Conservation (phyloP, 2,329 filamentous ascomycete genomes). For the Septoria linicola region DNA sequence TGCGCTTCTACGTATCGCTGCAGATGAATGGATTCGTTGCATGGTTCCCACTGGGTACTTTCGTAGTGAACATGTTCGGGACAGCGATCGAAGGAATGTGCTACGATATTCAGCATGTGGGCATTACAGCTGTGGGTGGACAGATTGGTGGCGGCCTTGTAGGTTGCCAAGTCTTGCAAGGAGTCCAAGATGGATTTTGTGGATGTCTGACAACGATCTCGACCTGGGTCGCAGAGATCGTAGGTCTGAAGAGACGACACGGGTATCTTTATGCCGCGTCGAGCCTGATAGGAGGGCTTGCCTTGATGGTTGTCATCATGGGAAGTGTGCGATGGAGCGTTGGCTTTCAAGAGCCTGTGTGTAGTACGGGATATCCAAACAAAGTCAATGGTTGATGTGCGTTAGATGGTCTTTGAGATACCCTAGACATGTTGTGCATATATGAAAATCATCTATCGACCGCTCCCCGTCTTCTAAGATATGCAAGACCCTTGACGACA, state of each 20-base stretch:
- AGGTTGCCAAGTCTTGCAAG: conserved; percentile 49
- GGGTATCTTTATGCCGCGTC: conserved; percentile 67
- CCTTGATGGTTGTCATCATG: conserved; percentile 67
- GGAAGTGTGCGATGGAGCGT: conserved; percentile 70
- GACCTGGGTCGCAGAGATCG: conserved; percentile 50
- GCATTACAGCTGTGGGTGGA: conserved; percentile 38
- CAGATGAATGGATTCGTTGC: conserved; percentile 66
- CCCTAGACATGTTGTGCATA: too few species aligned
- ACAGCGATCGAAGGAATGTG: conserved; percentile 72
- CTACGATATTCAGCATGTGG: conserved; percentile 72
- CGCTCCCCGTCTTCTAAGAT: too few species aligned
- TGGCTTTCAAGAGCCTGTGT: conserved; percentile 42
- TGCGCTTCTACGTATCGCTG: conserved; percentile 70
- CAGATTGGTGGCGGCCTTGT: conserved; percentile 42
- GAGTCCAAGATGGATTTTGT: conserved; percentile 51
- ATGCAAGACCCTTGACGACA: too few species aligned
- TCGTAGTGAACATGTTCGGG: conserved; percentile 75
- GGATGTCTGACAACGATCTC: conserved; percentile 50
- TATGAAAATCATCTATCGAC: too few species aligned
- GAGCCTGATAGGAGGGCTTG: conserved; percentile 61
- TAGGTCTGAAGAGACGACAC: conserved; percentile 45
- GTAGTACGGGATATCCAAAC: conserved; percentile 37
- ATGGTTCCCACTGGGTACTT: conserved; percentile 81
- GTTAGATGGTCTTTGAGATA: neutral
- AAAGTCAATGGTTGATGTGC: conserved; percentile 29